These are phyloP conservation scores for Cryptococcus maquisensis DNA, from an alignment of 1,284 basidiomycete species.

Conservation along the genomic window DNA sequence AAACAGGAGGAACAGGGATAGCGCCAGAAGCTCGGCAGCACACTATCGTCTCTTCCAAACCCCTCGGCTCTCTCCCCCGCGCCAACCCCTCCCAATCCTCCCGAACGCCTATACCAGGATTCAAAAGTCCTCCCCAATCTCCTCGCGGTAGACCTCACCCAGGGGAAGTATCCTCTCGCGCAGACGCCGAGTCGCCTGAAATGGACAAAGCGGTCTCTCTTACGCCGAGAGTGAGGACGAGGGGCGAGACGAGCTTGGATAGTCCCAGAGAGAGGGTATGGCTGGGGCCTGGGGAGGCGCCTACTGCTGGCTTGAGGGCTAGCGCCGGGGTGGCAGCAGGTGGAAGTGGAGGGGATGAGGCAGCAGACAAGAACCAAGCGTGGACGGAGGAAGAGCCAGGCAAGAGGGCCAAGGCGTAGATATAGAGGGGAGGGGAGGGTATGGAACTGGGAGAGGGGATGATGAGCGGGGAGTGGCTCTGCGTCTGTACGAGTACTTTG, in stretches of 20 bases:
- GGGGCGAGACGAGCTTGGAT: constrained; percentile 36
- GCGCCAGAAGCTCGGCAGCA: background rate
- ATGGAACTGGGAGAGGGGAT: too few species aligned
- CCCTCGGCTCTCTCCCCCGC: background rate
- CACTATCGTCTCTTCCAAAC: constrained; percentile 2
- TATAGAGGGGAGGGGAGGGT: too few species aligned
- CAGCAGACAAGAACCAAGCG: too few species aligned
- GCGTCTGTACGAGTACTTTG: too few species aligned
- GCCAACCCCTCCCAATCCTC: background rate
- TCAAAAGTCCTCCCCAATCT: background rate
- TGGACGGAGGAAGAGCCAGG: too few species aligned
- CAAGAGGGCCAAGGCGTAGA: too few species aligned
- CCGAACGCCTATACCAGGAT: background rate
- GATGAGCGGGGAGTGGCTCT: too few species aligned
- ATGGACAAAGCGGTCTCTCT: constrained; percentile 18
- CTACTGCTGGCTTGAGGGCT: too few species aligned
- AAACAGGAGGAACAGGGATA: background rate
- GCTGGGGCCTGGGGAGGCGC: too few species aligned
- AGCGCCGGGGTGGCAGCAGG: too few species aligned
- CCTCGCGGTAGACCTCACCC: background rate
- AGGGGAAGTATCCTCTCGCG: too few species aligned
- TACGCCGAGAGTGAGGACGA: constrained; percentile 33
- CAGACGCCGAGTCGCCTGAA: constrained; percentile 8
- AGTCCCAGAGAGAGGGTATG: constrained; percentile 10
- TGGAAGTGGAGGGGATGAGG: too few species aligned